Evolutionary conservation across 2,329 filamentous ascomycete species (phyloP).

Genomic region (Cladobotryum mycophilum): DNA sequence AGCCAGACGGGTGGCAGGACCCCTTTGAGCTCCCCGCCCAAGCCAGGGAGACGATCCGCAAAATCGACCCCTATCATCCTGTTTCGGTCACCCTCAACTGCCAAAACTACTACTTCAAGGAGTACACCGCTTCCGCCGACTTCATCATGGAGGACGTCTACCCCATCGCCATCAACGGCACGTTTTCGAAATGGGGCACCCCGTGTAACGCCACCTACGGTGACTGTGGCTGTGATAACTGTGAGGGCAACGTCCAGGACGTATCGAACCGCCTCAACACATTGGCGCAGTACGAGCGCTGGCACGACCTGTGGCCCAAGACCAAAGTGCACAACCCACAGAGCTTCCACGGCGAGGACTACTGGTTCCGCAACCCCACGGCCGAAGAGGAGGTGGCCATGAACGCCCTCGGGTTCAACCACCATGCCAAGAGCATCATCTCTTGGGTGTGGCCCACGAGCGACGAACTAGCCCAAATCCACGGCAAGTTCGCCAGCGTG

Average conservation of each 20-base stretch:
- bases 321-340: conserved; percentile 41
- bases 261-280: conserved; percentile 38
- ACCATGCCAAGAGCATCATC: conserved; percentile 37
- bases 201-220: conserved; percentile 53
- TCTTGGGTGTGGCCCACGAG: conserved; percentile 41
- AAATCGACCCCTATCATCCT: conserved; percentile 55
- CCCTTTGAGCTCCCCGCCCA: conserved; percentile 41
- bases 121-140: conserved; percentile 50
- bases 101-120: conserved; percentile 52
- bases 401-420: conserved; percentile 39
- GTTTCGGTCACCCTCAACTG: conserved; percentile 55
- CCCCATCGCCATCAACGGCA: conserved; percentile 51
- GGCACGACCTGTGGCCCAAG: conserved; percentile 37
- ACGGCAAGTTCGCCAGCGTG: conserved; percentile 33
- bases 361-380: conserved; percentile 42
- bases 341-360: conserved; percentile 41
- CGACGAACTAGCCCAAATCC: conserved; percentile 28
- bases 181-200: conserved; percentile 50
- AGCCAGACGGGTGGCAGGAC: conserved; percentile 50
- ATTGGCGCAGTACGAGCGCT: conserved; percentile 31
- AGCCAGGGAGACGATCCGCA: conserved; percentile 39
- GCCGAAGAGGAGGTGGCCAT: conserved; percentile 38
- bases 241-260: conserved; percentile 46
- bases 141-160: conserved; percentile 56
- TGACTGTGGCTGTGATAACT: conserved; percentile 59